Evolutionary conservation across 2,329 filamentous ascomycete genomes (phyloP).

Genomic region (Dactylellina haptotyla): DNA sequence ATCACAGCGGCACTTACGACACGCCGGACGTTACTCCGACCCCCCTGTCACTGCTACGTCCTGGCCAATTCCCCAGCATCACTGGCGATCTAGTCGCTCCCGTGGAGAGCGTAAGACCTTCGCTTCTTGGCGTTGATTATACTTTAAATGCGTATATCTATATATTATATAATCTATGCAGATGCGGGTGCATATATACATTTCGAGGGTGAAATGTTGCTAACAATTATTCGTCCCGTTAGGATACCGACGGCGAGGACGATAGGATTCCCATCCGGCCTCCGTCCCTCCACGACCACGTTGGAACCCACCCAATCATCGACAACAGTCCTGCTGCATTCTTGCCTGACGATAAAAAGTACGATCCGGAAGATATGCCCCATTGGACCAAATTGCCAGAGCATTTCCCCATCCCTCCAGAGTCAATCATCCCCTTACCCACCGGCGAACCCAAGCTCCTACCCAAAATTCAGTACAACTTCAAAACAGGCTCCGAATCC

Average conservation of each 20-base stretch:
- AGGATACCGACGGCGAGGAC: background rate
- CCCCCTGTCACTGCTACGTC: constrained; percentile 34
- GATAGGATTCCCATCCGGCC: constrained; percentile 19
- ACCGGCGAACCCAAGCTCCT: constrained; percentile 75
- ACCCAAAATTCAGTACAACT: constrained; percentile 79
- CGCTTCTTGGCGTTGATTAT: background rate
- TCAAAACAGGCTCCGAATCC: constrained; percentile 71
- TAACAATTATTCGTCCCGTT: background rate
- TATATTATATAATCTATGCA: no score
- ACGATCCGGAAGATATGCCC: background rate
- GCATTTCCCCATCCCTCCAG: constrained; percentile 77
- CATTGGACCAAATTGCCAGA: constrained; percentile 81
- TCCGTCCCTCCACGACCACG: constrained; percentile 5
- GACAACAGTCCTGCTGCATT: background rate
- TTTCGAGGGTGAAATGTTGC: no score
- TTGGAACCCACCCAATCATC: background rate
- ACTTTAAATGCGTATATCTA: no score
- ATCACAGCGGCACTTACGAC: constrained; percentile 19
- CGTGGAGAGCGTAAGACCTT: background rate
- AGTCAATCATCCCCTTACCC: constrained; percentile 79
- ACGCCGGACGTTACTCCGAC: constrained; percentile 16
- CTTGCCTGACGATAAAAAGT: no score
- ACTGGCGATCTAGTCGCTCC: constrained; percentile 13
- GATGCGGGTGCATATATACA: no score
- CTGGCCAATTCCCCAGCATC: constrained; percentile 28